A percentile compares a stretch with the other conserved stretches of the same genome.
These are phyloP conservation scores for Diplodia corticola DNA, from an alignment of 2,329 filamentous ascomycete genomes.

Conservation along the genomic window DNA sequence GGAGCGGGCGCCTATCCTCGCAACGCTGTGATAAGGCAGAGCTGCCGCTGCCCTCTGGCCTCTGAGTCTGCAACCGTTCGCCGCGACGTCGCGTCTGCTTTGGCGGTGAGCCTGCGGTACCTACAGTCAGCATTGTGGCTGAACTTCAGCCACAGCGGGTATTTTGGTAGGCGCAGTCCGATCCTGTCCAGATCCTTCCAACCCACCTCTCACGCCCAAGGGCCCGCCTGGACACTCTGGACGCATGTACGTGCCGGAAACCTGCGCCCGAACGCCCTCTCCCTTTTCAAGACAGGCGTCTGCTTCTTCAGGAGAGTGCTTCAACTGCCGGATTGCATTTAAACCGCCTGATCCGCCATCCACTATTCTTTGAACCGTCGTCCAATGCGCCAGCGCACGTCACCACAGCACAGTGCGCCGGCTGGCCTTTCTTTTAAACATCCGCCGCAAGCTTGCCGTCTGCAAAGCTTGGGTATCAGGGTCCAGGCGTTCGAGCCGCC, in stretches of 20 bases:
- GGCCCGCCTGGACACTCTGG: not conserved
- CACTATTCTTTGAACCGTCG: not conserved
- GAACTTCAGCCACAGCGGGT: not conserved
- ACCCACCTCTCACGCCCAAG: not conserved
- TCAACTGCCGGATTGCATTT: not conserved
- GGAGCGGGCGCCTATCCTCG: not conserved
- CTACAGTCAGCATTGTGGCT: slow-evolving; percentile 13
- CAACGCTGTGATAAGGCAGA: not conserved
- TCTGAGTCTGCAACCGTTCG: not conserved
- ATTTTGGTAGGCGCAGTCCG: not conserved
- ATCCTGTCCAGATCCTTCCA: not conserved
- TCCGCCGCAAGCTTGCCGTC: not conserved
- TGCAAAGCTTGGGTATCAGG: not conserved
- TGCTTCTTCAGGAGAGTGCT: not conserved
- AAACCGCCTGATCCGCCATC: not conserved
- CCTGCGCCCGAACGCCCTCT: not conserved
- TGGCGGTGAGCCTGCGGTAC: slow-evolving; percentile 5
- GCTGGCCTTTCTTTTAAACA: not conserved
- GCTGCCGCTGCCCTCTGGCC: not conserved
- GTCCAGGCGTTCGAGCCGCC: not conserved
- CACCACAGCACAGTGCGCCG: not conserved
- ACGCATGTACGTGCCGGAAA: not conserved
- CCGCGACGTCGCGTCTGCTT: not conserved
- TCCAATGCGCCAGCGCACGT: not conserved
- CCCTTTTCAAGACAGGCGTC: not conserved